Evolutionary conservation across 768 basidiomycete genomes (phyloP), one percentile per base, ranked within the genome.

Genomic region (Boletus pseudo-olivaceus): DNA sequence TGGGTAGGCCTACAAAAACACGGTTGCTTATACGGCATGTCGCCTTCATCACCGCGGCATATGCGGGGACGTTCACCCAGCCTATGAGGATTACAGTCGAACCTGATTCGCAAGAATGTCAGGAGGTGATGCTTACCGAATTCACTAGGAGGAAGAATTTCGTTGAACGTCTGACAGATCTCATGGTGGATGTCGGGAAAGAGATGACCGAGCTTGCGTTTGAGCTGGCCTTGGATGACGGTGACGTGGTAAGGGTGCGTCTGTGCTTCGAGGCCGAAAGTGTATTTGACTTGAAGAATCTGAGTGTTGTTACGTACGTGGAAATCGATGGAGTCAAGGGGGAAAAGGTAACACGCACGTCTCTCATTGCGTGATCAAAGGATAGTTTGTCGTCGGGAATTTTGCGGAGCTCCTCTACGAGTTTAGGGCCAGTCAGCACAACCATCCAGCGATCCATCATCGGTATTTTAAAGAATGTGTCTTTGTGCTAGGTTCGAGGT

Each of bases 391-490:
- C 70, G 45, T 80, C 79, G 6, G 75, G 69, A n/a, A 76, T 75
- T 53, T 67, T 75, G 23, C 79, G 73, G 17, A 85, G 60, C 39
- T 84, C 83, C 7, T 83, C 78, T 12, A 82, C 65, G 43, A 76
- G 67, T 26, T 75, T 55, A 0, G 69, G 64, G 1, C 78, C 76
- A 19, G 71, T 71, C 20, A 77, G 63, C 7, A 83, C 62, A 20
- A 81, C 70, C 14, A 75, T 54, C 81, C 82, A 83, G 46, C 72
- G 66, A 37, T 76, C 68, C 39, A 78, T 61, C 40, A 68, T 67
- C 0, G 80, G 66, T 5, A 82, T 67, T 62, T 76, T 78, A 66
- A 80, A 83, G 23, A 70, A 65, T 38, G 47, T 64, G 38, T 66
- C 65, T 49, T 70, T 72, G 56, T 70, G 15, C 70, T 70, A 12